These are phyloP conservation scores for Sugiyamaella paludigena DNA, from an alignment of 1,139 yeast genomes.

Conservation along the genomic window DNA sequence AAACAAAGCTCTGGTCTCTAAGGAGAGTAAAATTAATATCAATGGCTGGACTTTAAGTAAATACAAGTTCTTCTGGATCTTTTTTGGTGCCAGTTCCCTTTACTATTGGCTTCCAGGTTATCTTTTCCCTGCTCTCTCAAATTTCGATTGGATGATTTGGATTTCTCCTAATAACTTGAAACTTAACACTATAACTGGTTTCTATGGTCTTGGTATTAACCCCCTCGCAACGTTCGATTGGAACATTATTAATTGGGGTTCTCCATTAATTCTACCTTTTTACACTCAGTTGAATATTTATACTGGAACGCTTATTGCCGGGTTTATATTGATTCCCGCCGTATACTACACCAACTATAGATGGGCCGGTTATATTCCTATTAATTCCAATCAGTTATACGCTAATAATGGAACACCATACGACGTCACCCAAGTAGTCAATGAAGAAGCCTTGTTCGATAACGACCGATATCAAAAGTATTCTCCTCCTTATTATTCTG, in stretches of 20 bases:
- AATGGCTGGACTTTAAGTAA: conserved; percentile 54
- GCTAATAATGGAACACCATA: conserved; percentile 49
- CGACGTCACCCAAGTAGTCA: conserved; percentile 43
- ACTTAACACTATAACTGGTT: conserved; percentile 57
- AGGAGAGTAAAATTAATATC: conserved; percentile 40
- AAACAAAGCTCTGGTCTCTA: conserved; percentile 49
- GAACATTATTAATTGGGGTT: conserved; percentile 40
- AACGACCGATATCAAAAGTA: conserved; percentile 34
- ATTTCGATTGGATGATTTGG: conserved; percentile 66
- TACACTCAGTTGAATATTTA: conserved; percentile 42
- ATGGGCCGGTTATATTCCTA: conserved; percentile 55
- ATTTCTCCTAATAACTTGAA: conserved; percentile 54
- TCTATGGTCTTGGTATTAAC: conserved; percentile 55
- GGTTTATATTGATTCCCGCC: conserved; percentile 43
- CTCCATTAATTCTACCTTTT: conserved; percentile 39
- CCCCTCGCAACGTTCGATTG: conserved; percentile 56
- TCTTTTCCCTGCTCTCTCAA: conserved; percentile 50
- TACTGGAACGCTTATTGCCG: conserved; percentile 44
- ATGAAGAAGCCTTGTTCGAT: conserved; percentile 39
- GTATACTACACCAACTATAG: conserved; percentile 52
- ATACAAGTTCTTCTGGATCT: conserved; percentile 46
- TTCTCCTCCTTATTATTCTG: conserved; percentile 49
- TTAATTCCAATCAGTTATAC: conserved; percentile 49
- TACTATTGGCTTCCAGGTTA: conserved; percentile 60
- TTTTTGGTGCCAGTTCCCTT: conserved; percentile 42